These are phyloP conservation scores for Pisolithus microcarpus DNA, from an alignment of 768 basidiomycete genomes.

Conservation along the genomic window DNA sequence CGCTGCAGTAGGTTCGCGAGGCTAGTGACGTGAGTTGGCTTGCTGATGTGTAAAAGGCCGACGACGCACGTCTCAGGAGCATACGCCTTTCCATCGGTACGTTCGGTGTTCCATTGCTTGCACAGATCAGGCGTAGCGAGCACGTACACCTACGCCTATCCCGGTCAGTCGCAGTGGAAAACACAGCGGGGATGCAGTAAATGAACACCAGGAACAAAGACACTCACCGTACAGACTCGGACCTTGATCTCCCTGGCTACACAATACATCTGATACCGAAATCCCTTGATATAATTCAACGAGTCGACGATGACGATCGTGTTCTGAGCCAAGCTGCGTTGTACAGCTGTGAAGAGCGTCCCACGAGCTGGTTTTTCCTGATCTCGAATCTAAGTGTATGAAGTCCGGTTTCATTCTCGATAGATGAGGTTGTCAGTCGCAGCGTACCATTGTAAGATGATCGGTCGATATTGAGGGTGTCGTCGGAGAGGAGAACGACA, in stretches of 20 bases:
- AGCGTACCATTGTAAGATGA: conserved; percentile 66
- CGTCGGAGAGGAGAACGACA: conserved; percentile 61
- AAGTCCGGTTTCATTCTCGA: background rate
- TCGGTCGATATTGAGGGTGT: conserved; percentile 55
- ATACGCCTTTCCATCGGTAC: conserved; percentile 48
- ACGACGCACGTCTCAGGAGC: conserved; percentile 61
- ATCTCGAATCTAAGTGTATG: conserved; percentile 50
- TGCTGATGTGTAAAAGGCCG: background rate
- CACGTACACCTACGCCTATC: conserved; percentile 57
- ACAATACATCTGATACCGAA: conserved; percentile 97
- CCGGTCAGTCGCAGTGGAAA: conserved; percentile 1
- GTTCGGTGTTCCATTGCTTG: conserved; percentile 61
- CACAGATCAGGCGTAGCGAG: conserved; percentile 70
- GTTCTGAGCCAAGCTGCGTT: conserved; percentile 61
- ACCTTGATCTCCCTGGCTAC: conserved; percentile 84
- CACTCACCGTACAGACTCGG: conserved; percentile 77
- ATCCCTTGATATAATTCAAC: conserved; percentile 97
- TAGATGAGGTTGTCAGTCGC: background rate
- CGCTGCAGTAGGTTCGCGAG: conserved; percentile 54
- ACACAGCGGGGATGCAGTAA: background rate
- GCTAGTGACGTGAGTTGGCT: background rate
- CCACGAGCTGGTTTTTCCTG: conserved; percentile 88
- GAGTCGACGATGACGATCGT: conserved; percentile 86
- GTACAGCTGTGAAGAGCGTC: conserved; percentile 75
- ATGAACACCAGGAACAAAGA: background rate